phyloP scores from a whole-genome alignment of 2,329 filamentous ascomycete species.

The Clonostachys byssicola region DNA sequence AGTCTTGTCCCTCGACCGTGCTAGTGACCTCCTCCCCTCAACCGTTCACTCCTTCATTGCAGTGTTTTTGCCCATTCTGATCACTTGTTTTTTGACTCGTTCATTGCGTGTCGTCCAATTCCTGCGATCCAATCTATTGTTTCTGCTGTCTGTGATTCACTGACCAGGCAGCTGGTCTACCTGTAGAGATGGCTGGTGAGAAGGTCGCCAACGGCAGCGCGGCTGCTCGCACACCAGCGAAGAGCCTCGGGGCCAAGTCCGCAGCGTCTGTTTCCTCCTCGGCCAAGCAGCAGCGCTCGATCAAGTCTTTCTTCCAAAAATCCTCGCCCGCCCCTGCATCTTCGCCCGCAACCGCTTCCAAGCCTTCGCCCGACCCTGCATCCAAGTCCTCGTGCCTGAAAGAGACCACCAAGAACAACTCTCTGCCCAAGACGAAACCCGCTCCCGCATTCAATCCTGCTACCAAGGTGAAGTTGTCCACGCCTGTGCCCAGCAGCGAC shows the following conservation, averaged over 20 bases:
- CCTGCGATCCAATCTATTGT: too few relatives aligned
- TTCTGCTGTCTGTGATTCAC: too few relatives aligned
- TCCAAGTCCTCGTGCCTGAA: slow-evolving; percentile 25
- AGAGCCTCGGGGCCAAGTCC: slow-evolving; percentile 15
- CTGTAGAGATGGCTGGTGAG: too few relatives aligned
- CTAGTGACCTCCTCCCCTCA: background rate
- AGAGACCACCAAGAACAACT: slow-evolving; percentile 35
- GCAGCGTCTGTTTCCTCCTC: slow-evolving; percentile 13
- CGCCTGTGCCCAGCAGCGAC: slow-evolving; percentile 80
- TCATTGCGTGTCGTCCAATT: too few relatives aligned
- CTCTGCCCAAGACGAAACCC: slow-evolving; percentile 29
- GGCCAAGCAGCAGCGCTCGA: slow-evolving; percentile 33
- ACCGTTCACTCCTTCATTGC: background rate
- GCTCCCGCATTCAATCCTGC: slow-evolving; percentile 27
- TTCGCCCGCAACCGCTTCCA: slow-evolving; percentile 12
- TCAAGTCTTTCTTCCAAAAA: slow-evolving; percentile 39
- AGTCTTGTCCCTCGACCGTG: background rate
- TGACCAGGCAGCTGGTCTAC: too few relatives aligned
- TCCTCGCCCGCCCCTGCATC: slow-evolving; percentile 26
- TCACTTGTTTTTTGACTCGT: too few relatives aligned
- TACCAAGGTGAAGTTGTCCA: slow-evolving; percentile 39
- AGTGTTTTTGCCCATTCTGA: too few relatives aligned
- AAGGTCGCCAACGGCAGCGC: background rate
- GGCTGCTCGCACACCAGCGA: slow-evolving; percentile 25
- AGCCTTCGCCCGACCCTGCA: slow-evolving; percentile 2